These are phyloP conservation scores for Gaeumannomyces sp. DNA, from an alignment of 2,329 filamentous ascomycete species.

Conservation along the genomic window DNA sequence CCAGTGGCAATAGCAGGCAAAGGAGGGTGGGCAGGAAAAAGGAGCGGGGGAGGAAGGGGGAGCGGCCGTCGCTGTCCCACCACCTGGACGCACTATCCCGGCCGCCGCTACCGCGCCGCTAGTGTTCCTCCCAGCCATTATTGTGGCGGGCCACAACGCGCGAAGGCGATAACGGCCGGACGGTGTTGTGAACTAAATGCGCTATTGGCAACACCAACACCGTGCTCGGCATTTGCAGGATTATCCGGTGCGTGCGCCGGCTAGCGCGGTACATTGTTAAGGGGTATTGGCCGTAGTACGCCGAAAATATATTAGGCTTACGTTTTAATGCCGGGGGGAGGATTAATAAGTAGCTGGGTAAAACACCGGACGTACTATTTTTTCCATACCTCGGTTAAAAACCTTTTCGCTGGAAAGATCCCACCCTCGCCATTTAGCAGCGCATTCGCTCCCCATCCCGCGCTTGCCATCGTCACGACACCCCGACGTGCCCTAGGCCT, in stretches of 20 bases:
- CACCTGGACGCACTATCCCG: no score
- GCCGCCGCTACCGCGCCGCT: neutral
- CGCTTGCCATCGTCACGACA: no score
- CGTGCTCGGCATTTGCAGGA: constrained; percentile 1
- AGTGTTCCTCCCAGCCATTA: constrained; percentile 5
- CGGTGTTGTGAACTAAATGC: neutral
- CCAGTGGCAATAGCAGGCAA: neutral
- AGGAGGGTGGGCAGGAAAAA: no score
- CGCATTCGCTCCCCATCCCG: no score
- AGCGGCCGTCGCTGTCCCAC: no score
- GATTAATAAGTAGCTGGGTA: no score
- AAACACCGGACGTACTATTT: no score
- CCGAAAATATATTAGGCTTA: neutral
- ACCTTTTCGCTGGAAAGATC: no score
- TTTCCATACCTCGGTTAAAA: no score
- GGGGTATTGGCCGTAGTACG: constrained; percentile 1
- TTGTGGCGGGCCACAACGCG: constrained; percentile 2
- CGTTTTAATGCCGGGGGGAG: neutral
- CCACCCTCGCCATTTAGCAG: no score
- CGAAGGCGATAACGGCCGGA: neutral
- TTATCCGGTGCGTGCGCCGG: neutral
- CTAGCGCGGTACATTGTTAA: neutral
- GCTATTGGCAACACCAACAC: neutral
- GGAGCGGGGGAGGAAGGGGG: no score
- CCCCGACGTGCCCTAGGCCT: no score